A percentile compares a stretch with the other conserved stretches of the same genome.
Evolutionary conservation across 805 yeast species (phyloP).

Genomic region (Cephaloascus fragrans): DNA sequence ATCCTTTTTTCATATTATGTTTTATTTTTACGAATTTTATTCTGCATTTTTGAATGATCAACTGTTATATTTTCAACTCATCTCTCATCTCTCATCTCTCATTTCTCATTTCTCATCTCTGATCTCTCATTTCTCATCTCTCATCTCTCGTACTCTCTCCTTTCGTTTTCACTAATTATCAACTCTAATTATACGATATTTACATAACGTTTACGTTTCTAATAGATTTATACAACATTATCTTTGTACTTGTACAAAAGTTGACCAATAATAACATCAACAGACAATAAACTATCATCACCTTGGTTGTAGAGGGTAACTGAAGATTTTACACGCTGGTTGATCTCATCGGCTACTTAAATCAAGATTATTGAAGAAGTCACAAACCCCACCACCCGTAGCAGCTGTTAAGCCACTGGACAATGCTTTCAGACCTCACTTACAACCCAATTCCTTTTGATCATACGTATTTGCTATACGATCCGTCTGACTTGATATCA

Average conservation of each 20-base stretch:
- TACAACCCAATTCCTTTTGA: slow-evolving; percentile 56
- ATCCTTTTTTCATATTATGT: slow-evolving; percentile 1
- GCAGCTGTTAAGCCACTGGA: too few species aligned
- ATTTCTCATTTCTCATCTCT: slow-evolving; percentile 4
- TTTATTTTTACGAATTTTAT: slow-evolving; percentile 1
- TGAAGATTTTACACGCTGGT: too few species aligned
- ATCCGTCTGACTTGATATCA: slow-evolving; percentile 54
- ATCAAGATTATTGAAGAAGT: too few species aligned
- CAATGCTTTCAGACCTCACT: too few species aligned
- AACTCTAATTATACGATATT: slow-evolving; percentile 3
- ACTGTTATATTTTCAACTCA: slow-evolving; percentile 3
- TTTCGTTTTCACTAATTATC: slow-evolving; percentile 6
- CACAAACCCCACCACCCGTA: too few species aligned
- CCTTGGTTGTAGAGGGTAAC: too few species aligned
- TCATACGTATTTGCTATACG: slow-evolving; percentile 76
- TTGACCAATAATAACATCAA: too few species aligned
- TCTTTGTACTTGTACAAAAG: too few species aligned
- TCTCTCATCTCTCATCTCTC: slow-evolving; percentile 5
- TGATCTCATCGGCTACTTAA: too few species aligned
- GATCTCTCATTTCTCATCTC: slow-evolving; percentile 5
- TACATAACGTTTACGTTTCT: too few species aligned
- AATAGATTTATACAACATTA: too few species aligned
- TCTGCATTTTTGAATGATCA: slow-evolving; percentile 1
- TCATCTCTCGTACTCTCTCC: slow-evolving; percentile 3
- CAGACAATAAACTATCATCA: too few species aligned